phyloP scores from a whole-genome alignment of 2,329 filamentous ascomycete species.

The Pseudogymnoascus sp. region DNA sequence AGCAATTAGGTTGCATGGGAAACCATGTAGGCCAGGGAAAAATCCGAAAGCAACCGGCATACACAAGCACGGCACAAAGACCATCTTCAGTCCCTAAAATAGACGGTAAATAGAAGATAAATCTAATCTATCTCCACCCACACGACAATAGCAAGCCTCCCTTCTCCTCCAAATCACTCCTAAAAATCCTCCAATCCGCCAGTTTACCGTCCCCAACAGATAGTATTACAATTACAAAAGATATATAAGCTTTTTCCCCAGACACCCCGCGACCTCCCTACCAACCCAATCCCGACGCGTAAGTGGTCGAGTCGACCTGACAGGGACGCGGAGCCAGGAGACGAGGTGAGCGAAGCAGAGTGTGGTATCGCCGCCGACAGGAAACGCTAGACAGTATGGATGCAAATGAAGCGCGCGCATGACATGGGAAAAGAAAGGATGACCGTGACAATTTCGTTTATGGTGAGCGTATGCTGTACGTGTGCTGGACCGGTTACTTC shows the following conservation, averaged over 20 bases:
- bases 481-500: constrained; percentile 16
- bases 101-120: constrained; percentile 2
- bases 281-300: not conserved
- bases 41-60: not conserved
- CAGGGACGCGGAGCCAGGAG: not conserved
- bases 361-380: constrained; percentile 8
- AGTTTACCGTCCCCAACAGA: constrained; percentile 1
- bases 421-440: not conserved
- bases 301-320: not conserved
- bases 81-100: not conserved
- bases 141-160: not conserved
- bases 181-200: not conserved
- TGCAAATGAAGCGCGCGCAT: not conserved
- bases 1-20: not conserved
- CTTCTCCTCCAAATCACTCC: not conserved
- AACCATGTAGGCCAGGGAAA: not conserved
- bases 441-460: constrained; percentile 2
- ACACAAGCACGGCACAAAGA: not conserved
- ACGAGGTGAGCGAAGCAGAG: not conserved
- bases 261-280: not conserved
- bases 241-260: not conserved
- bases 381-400: constrained; percentile 6
- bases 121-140: not conserved
- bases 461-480: not conserved
- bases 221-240: constrained; percentile 3